A percentile compares a stretch with the other conserved stretches of the same genome.
These are phyloP conservation scores for Phaeomoniella chlamydospora DNA, from an alignment of 2,329 filamentous ascomycete genomes.

Conservation along the genomic window DNA sequence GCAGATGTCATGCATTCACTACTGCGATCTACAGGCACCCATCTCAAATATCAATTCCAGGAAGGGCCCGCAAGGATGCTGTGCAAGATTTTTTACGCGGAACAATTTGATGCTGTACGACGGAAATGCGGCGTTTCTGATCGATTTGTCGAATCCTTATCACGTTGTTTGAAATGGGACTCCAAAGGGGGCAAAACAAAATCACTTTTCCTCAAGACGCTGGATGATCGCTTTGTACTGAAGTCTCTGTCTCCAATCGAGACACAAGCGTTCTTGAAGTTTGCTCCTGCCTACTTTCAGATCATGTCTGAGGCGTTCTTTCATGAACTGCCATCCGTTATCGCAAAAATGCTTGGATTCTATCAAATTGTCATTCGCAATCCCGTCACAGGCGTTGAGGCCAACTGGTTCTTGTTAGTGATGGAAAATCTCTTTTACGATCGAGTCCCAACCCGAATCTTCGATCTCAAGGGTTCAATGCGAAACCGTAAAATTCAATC, in stretches of 20 bases:
- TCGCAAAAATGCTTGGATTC: slow-evolving; percentile 98
- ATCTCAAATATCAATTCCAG: slow-evolving; percentile 90
- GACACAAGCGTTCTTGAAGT: slow-evolving; percentile 84
- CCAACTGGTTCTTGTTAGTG: slow-evolving; percentile 83
- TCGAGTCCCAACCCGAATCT: slow-evolving; percentile 72
- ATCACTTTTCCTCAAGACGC: slow-evolving; percentile 88
- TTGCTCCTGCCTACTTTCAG: slow-evolving; percentile 91
- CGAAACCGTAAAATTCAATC: slow-evolving; percentile 93
- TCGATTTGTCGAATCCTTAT: slow-evolving; percentile 87
- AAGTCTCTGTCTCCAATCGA: slow-evolving; percentile 86
- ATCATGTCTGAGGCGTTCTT: slow-evolving; percentile 96
- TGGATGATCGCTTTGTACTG: slow-evolving; percentile 85
- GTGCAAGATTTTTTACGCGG: slow-evolving; percentile 97
- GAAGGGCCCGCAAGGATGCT: slow-evolving; percentile 90
- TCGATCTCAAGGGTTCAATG: slow-evolving; percentile 97
- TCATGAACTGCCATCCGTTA: slow-evolving; percentile 86
- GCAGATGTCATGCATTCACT: slow-evolving; percentile 73
- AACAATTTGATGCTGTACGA: slow-evolving; percentile 90
- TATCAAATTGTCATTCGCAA: slow-evolving; percentile 98
- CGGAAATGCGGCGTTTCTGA: slow-evolving; percentile 87
- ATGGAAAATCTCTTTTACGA: slow-evolving; percentile 99
- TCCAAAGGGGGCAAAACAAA: slow-evolving; percentile 97
- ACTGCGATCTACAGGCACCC: slow-evolving; percentile 71
- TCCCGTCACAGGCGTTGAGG: slow-evolving; percentile 75
- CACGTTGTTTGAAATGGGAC: slow-evolving; percentile 93